Conservation (phyloP, 495 filamentous ascomycete species). For the Penicillium coprophilum region DNA sequence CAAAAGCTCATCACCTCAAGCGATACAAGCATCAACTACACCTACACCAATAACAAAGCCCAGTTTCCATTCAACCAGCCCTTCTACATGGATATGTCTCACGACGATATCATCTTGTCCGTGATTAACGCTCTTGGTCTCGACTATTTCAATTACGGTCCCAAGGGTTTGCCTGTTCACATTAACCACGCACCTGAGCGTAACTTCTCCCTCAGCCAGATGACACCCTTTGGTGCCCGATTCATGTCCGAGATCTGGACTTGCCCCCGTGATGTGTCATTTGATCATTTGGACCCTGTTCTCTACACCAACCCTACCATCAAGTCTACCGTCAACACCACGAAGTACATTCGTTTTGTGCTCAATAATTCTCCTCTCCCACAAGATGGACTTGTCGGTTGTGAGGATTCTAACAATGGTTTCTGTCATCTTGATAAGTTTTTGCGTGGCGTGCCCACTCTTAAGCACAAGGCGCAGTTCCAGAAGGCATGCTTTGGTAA, state of each 20-base stretch:
- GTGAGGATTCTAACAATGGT: slow-evolving; percentile 30
- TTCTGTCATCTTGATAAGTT: slow-evolving; percentile 32
- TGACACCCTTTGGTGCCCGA: slow-evolving; percentile 62
- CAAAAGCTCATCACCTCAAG: slow-evolving; percentile 52
- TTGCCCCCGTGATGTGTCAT: slow-evolving; percentile 21
- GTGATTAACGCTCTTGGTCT: slow-evolving; percentile 53
- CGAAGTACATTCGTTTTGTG: slow-evolving; percentile 33
- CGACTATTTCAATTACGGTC: slow-evolving; percentile 23
- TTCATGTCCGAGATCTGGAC: slow-evolving; percentile 61
- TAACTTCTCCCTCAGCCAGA: slow-evolving; percentile 27
- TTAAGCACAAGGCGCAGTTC: slow-evolving; percentile 28
- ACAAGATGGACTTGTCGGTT: slow-evolving; percentile 28
- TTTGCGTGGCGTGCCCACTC: slow-evolving; percentile 19
- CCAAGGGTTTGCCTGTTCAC: slow-evolving; percentile 41
- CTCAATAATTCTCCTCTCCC: slow-evolving; percentile 34
- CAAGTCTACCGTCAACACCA: slow-evolving; percentile 7
- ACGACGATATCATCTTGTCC: slow-evolving; percentile 42
- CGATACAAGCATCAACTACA: slow-evolving; percentile 58
- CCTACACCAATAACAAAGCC: slow-evolving; percentile 44
- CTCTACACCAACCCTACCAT: slow-evolving; percentile 33
- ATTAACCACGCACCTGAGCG: slow-evolving; percentile 45
- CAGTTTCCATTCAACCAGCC: slow-evolving; percentile 53
- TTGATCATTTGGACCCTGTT: slow-evolving; percentile 21
- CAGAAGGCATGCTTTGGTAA: slow-evolving; percentile 33
- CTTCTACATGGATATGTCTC: slow-evolving; percentile 48